Evolutionary conservation across 495 filamentous ascomycete genomes (phyloP).

Genomic region (Penicillium flavigenum): DNA sequence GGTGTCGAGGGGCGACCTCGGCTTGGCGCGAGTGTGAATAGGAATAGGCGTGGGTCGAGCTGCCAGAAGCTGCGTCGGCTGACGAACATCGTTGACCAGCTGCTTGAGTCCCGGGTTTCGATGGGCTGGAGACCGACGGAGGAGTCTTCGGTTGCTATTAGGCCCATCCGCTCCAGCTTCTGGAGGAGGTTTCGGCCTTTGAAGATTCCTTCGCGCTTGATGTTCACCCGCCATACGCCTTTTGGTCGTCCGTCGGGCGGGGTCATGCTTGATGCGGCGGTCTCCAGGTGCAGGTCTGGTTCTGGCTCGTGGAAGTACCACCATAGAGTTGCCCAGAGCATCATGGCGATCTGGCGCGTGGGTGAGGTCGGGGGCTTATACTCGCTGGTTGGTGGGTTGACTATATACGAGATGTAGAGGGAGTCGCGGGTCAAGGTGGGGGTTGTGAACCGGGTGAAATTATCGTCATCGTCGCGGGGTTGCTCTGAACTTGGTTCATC

Average conservation of each 20-base stretch:
- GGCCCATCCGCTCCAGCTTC: constrained; percentile 89
- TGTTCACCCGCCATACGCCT: constrained; percentile 84
- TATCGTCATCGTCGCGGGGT: constrained; percentile 22
- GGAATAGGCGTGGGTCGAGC: constrained; percentile 78
- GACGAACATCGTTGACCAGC: constrained; percentile 80
- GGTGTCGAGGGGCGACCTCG: constrained; percentile 40
- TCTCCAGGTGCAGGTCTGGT: constrained; percentile 55
- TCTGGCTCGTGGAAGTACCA: constrained; percentile 87
- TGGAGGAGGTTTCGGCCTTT: constrained; percentile 77
- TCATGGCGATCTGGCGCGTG: constrained; percentile 86
- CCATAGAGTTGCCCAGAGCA: constrained; percentile 91
- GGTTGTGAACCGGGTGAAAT: constrained; percentile 56
- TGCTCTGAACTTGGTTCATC: constrained; percentile 14
- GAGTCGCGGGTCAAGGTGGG: constrained; percentile 77
- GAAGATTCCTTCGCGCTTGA: constrained; percentile 84
- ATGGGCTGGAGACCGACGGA: constrained; percentile 61
- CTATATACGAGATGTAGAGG: constrained; percentile 88
- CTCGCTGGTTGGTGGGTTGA: constrained; percentile 73
- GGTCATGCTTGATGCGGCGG: constrained; percentile 60
- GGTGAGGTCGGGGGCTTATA: constrained; percentile 77
- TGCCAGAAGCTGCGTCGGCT: constrained; percentile 87
- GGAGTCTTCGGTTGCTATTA: constrained; percentile 74
- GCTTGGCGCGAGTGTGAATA: constrained; percentile 76
- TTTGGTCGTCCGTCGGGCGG: constrained; percentile 68
- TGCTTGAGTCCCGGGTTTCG: constrained; percentile 59